Percentiles rank a stretch among this genome's conserved stretches.
Conservation (phyloP, 129 eudicot species). For the sunflower (Helianthus annuus) region HanXRQr2.0-SUNRISE NC_035437.2:102824130-102824629, state of each 20-base stretch:
- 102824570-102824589: conserved; percentile 87
- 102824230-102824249: conserved; percentile 1
- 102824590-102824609: conserved; percentile 90
- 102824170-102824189: neutral
- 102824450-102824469: conserved; percentile 71
- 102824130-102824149: conserved; percentile 97
- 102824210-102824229: neutral
- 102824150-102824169: conserved; percentile 98
- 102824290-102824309: conserved; percentile 95
- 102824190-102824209: neutral
- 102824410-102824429: conserved; percentile 77
- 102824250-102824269: conserved; percentile 39
- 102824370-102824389: conserved; percentile 74
- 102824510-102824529: conserved; percentile 72
- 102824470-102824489: conserved; percentile 85
- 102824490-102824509: conserved; percentile 62
- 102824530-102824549: conserved; percentile 64
- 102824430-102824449: conserved; percentile 65
- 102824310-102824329: conserved; percentile 93
- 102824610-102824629: conserved; percentile 60
- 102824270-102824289: conserved; percentile 93
- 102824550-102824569: conserved; percentile 80
- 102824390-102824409: conserved; percentile 66
- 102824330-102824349: conserved; percentile 93
- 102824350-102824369: conserved; percentile 97